Conservation (phyloP, 2,329 filamentous ascomycete genomes). For the Xylaria sp. region DNA sequence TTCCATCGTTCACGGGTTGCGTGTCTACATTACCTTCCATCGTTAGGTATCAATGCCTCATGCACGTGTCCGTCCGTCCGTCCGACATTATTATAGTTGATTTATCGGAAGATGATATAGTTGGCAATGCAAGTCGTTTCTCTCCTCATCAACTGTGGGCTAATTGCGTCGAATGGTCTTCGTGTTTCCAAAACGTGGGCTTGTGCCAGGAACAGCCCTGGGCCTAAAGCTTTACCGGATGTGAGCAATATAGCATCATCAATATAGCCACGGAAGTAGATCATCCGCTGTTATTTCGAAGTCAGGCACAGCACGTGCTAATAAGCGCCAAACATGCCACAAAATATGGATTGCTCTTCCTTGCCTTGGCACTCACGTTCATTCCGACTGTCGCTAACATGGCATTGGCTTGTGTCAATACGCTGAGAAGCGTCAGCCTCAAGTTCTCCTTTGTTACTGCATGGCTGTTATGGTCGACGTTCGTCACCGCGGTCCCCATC, state of each 20-base stretch:
- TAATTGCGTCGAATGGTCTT: neutral
- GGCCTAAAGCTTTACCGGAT: conserved; percentile 19
- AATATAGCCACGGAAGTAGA: conserved; percentile 16
- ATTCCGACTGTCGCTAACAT: conserved; percentile 8
- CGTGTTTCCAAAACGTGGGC: neutral
- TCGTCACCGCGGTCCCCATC: conserved; percentile 18
- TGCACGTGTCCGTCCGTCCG: neutral
- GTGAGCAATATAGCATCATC: conserved; percentile 14
- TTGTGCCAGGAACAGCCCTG: conserved; percentile 19
- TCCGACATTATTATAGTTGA: too few relatives aligned
- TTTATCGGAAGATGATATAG: too few relatives aligned
- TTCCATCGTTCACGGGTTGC: neutral
- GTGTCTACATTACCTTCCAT: neutral
- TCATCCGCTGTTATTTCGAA: conserved; percentile 11
- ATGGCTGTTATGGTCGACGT: conserved; percentile 26
- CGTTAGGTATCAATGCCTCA: neutral
- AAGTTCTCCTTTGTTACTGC: conserved; percentile 15
- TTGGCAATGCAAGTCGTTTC: too few relatives aligned
- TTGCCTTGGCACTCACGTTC: conserved; percentile 8
- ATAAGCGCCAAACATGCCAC: conserved; percentile 20
- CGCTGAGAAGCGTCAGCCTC: conserved; percentile 21
- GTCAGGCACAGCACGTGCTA: conserved; percentile 3
- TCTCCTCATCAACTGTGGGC: neutral
- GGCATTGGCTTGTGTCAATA: conserved; percentile 5
- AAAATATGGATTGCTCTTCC: conserved; percentile 8